A percentile compares a stretch with the other conserved stretches of the same genome.
Evolutionary conservation across 129 eudicot genomes (phyloP).

Genomic region (Lactuca sativa): DNA sequence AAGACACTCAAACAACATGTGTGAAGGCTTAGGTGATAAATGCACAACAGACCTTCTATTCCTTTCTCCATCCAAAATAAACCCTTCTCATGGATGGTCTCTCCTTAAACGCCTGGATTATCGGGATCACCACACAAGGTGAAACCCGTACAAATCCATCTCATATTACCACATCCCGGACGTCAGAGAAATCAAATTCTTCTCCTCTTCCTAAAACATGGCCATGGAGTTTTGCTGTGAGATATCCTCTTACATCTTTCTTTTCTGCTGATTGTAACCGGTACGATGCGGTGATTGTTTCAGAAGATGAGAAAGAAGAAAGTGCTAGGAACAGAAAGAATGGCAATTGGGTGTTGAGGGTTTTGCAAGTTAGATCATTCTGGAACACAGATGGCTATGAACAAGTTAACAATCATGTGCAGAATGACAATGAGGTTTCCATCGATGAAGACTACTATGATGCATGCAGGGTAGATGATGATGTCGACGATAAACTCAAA

Average conservation of each 20-base stretch:
- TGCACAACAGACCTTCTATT: constrained; percentile 23
- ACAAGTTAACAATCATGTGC: constrained; percentile 4
- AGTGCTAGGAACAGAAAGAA: constrained; percentile 13
- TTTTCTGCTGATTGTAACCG: constrained; percentile 29
- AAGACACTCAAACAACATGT: constrained; percentile 28
- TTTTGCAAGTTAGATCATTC: constrained; percentile 55
- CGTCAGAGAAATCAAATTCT: constrained; percentile 23
- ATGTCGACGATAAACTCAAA: constrained; percentile 27
- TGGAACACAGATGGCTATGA: constrained; percentile 35
- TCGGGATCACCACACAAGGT: constrained; percentile 34
- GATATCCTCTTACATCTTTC: constrained; percentile 53
- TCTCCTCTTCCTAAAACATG: constrained; percentile 24
- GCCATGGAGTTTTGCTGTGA: constrained; percentile 49
- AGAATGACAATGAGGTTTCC: constrained; percentile 12
- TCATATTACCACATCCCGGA: constrained; percentile 20
- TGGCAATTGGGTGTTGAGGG: constrained; percentile 67
- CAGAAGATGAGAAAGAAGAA: constrained; percentile 33
- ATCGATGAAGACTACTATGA: constrained; percentile 32
- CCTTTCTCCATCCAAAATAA: neutral
- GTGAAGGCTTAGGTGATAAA: constrained; percentile 36
- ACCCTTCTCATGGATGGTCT: constrained; percentile 48
- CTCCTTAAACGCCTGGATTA: constrained; percentile 37
- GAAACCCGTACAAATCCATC: constrained; percentile 34
- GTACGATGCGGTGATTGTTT: constrained; percentile 35
- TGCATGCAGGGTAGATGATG: constrained; percentile 37